phyloP scores from a whole-genome alignment of 768 basidiomycete genomes.

The Rhizopogon salebrosus region DNA sequence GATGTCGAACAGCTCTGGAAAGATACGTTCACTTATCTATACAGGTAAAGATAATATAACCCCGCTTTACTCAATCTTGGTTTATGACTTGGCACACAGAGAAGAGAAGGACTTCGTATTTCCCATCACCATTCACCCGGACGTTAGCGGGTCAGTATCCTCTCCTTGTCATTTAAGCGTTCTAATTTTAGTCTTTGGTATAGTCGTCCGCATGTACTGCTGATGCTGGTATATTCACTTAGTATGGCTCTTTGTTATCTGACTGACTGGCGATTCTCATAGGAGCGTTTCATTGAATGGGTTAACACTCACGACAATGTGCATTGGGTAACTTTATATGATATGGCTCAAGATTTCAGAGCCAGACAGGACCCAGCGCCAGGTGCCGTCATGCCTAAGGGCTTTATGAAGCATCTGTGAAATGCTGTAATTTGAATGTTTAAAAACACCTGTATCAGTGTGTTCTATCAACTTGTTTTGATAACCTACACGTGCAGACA shows the following conservation, averaged over 20 bases:
- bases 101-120: constrained; percentile 67
- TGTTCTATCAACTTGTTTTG: background rate
- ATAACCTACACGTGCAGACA: background rate
- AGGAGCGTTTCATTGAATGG: constrained; percentile 75
- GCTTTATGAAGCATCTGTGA: constrained; percentile 17
- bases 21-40: constrained; percentile 65
- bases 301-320: constrained; percentile 65
- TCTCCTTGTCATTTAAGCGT: constrained; percentile 1
- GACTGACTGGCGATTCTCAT: background rate
- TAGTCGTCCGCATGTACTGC: constrained; percentile 63
- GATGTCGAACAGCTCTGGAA: constrained; percentile 75
- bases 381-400: constrained; percentile 54
- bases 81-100: constrained; percentile 27
- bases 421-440: background rate
- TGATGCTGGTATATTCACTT: constrained; percentile 55
- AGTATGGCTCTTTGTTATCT: background rate
- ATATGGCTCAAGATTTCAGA: constrained; percentile 62
- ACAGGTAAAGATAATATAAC: constrained; percentile 33
- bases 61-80: background rate
- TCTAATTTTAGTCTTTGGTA: constrained; percentile 2
- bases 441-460: background rate
- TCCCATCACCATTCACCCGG: constrained; percentile 76
- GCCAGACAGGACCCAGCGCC: constrained; percentile 40
- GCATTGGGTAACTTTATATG: constrained; percentile 66
- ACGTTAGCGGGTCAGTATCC: constrained; percentile 56